Evolutionary conservation across 768 basidiomycete species (phyloP), one percentile per base, ranked within the genome.

Genomic region (Russula earlei): DNA sequence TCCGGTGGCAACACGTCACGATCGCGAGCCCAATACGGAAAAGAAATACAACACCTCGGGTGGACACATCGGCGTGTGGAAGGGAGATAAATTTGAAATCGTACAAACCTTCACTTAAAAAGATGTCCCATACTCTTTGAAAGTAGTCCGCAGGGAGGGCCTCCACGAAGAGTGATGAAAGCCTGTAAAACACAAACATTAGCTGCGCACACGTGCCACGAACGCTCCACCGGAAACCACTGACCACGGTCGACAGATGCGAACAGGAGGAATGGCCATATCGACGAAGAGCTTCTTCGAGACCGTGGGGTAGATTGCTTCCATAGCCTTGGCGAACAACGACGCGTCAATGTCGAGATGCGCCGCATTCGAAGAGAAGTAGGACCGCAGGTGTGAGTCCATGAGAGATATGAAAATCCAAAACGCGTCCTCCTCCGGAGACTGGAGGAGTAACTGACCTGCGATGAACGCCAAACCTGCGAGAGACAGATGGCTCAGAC

Each of bases 401-500:
- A 92, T 92, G 60, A 91, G 71, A 3, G 87, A 88, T 1, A 87
- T 77, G 65, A 91, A 91, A 19, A 87, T 91, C 89, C 89, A 92
- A 67, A 92, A 92, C 0, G 87, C 89, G 61, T 92, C 90, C 66
- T 92, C 90, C 60, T 92, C 89, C 0, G 89, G 90, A 0, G 87
- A 80, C 45, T 86, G 81, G 9, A 85, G 69, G 0, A 91, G 69
- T 44, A 91, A 70, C 59, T 88, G 83, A 2, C 86, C 86, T 20
- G 83, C 79, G 50, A 91, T 82, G 11, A 79, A 72, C 7, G 84
- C 80, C 37, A 91, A 69, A 4, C 84, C 89, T 89, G 53, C 2
- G 46, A 36, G 6, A 52, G 33, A 25, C 19, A 62, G 34, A 52
- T 17, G 48, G 67, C 57, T 54, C n/a, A 38, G 20, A 9, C 25